Evolutionary conservation across 139 green algal species (phyloP).

Genomic region (Protoeuglena noctilucae): DNA sequence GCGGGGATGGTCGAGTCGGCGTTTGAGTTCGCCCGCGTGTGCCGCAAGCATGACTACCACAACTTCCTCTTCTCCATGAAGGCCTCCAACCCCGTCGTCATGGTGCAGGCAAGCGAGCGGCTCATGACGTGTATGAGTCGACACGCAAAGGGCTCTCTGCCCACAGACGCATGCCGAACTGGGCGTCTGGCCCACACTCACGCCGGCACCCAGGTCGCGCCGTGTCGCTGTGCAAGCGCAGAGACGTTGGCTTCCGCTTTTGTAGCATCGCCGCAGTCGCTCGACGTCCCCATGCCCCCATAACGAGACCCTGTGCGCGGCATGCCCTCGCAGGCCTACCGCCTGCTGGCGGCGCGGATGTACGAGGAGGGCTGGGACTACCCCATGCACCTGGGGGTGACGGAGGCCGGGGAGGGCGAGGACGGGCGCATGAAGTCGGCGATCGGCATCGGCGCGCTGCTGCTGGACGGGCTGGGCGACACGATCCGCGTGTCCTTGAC

Average conservation of each 20-base stretch:
- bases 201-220: too few species aligned
- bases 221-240: too few species aligned
- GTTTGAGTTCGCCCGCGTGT: conserved; percentile 95
- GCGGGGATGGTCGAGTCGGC: conserved; percentile 82
- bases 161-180: too few species aligned
- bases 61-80: conserved; percentile 99
- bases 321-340: conserved; percentile 51
- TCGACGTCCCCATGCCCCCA: too few species aligned
- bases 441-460: conserved; percentile 91
- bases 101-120: too few species aligned
- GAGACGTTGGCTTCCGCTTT: too few species aligned
- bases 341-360: conserved; percentile 82
- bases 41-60: conserved; percentile 93
- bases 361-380: conserved; percentile 91
- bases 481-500: conserved; percentile 92
- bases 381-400: conserved; percentile 91
- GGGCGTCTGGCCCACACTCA: too few species aligned
- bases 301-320: not conserved
- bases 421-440: conserved; percentile 96
- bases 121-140: too few species aligned
- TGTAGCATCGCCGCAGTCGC: too few species aligned
- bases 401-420: conserved; percentile 89
- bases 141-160: too few species aligned
- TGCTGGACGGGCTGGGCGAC: conserved; percentile 95
- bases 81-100: conserved; percentile 90